Evolutionary conservation across 1,139 yeast species (phyloP).

Genomic region (Pichia sp.): DNA sequence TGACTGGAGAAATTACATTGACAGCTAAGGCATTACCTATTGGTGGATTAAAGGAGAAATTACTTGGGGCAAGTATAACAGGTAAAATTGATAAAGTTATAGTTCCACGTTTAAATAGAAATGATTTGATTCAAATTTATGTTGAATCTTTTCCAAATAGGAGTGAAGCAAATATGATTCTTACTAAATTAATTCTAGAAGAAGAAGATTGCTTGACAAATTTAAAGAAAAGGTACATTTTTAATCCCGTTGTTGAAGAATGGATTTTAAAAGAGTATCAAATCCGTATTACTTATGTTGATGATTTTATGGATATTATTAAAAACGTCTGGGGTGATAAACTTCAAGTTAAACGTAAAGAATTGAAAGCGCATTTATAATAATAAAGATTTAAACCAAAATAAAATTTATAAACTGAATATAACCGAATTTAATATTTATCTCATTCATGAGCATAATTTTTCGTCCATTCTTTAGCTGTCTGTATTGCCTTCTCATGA

Average conservation of each 20-base stretch:
- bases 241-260: conserved; percentile 37
- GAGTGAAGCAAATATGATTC: conserved; percentile 24
- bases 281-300: conserved; percentile 55
- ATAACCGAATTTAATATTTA: neutral
- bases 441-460: conserved; percentile 33
- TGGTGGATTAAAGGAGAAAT: conserved; percentile 83
- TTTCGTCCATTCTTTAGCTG: conserved; percentile 84
- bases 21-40: conserved; percentile 83
- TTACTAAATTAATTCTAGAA: conserved; percentile 21
- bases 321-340: conserved; percentile 57
- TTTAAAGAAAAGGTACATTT: conserved; percentile 19
- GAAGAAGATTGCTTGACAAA: conserved; percentile 22
- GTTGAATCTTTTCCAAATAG: conserved; percentile 22
- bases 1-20: conserved; percentile 91
- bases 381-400: neutral
- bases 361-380: conserved; percentile 8
- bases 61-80: conserved; percentile 76
- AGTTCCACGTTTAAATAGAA: conserved; percentile 62
- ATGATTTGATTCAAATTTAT: conserved; percentile 54
- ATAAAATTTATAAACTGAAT: neutral
- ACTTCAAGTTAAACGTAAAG: conserved; percentile 14
- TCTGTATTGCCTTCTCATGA: conserved; percentile 69
- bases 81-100: conserved; percentile 56
- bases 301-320: conserved; percentile 73
- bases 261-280: conserved; percentile 46